phyloP scores from a whole-genome alignment of 2,329 filamentous ascomycete species.

The Ophiostoma populinum region DNA sequence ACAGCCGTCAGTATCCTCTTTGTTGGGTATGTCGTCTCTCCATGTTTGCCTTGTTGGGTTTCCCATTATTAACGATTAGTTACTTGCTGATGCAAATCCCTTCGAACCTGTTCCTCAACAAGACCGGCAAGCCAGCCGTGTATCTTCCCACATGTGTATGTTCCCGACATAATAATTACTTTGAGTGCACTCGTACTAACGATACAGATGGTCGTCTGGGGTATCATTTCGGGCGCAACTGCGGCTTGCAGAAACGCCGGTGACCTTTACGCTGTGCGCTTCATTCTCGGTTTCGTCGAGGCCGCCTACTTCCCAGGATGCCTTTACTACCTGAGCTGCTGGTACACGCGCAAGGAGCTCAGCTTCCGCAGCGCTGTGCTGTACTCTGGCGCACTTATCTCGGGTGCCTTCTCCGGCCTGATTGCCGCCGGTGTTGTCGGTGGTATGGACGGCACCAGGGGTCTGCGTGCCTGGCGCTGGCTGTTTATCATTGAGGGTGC shows the following conservation, averaged over 20 bases:
- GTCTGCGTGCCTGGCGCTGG: slow-evolving; percentile 27
- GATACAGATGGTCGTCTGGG: slow-evolving; percentile 30
- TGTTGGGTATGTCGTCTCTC: slow-evolving; percentile 23
- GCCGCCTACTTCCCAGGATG: slow-evolving; percentile 18
- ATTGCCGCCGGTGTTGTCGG: slow-evolving; percentile 44
- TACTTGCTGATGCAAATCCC: slow-evolving; percentile 34
- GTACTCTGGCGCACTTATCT: slow-evolving; percentile 44
- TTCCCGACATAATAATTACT: neutral
- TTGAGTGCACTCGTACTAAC: neutral
- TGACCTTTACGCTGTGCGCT: slow-evolving; percentile 22
- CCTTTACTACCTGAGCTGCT: slow-evolving; percentile 28
- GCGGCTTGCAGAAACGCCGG: slow-evolving; percentile 19
- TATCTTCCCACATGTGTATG: slow-evolving; percentile 28
- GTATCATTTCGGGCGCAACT: slow-evolving; percentile 26
- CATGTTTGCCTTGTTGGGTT: neutral
- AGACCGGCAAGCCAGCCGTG: slow-evolving; percentile 29
- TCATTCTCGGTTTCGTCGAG: slow-evolving; percentile 27
- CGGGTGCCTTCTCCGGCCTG: slow-evolving; percentile 47
- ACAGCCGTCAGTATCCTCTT: slow-evolving; percentile 33
- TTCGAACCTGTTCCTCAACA: slow-evolving; percentile 33
- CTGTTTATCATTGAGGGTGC: slow-evolving; percentile 10
- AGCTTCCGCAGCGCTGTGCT: slow-evolving; percentile 39
- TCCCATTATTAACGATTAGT: slow-evolving; percentile 11
- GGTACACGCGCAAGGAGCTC: slow-evolving; percentile 50
- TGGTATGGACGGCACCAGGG: slow-evolving; percentile 40